Percentiles rank a stretch among this genome's conserved stretches.
Conservation (phyloP, 345 rosid genomes). For the Clarkia xantiana region DNA sequence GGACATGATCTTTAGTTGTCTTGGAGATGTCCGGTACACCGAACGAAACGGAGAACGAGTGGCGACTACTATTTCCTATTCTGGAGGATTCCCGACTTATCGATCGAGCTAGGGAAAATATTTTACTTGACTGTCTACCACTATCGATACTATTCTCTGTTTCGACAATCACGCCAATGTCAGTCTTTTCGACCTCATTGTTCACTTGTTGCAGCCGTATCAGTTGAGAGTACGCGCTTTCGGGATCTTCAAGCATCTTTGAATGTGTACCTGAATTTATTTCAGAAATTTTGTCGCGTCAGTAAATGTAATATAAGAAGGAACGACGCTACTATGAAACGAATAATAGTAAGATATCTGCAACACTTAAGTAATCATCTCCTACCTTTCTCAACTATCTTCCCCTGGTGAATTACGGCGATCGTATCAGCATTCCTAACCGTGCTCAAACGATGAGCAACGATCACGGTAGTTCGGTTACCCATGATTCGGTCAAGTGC, state of each 20-base stretch:
- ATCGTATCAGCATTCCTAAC: slow-evolving; percentile 59
- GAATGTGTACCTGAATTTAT: slow-evolving; percentile 43
- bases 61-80: slow-evolving; percentile 38
- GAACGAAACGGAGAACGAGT: slow-evolving; percentile 39
- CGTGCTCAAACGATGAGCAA: slow-evolving; percentile 83
- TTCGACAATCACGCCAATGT: slow-evolving; percentile 17
- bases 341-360: no score
- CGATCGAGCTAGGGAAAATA: slow-evolving; percentile 32
- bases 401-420: slow-evolving; percentile 68
- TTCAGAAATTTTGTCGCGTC: background rate
- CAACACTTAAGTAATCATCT: no score
- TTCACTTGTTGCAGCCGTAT: slow-evolving; percentile 53
- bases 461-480: slow-evolving; percentile 59
- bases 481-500: slow-evolving; percentile 75
- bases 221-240: slow-evolving; percentile 80
- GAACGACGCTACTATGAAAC: no score
- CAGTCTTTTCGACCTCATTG: slow-evolving; percentile 22
- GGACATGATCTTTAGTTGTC: slow-evolving; percentile 13
- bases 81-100: slow-evolving; percentile 45
- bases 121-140: slow-evolving; percentile 45
- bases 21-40: slow-evolving; percentile 25
- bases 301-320: no score
- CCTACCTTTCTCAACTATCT: slow-evolving; percentile 71
- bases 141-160: background rate
- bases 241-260: slow-evolving; percentile 48